These are phyloP conservation scores for Lasiodiplodia sp. DNA, from an alignment of 2,329 filamentous ascomycete genomes.

Conservation along the genomic window DNA sequence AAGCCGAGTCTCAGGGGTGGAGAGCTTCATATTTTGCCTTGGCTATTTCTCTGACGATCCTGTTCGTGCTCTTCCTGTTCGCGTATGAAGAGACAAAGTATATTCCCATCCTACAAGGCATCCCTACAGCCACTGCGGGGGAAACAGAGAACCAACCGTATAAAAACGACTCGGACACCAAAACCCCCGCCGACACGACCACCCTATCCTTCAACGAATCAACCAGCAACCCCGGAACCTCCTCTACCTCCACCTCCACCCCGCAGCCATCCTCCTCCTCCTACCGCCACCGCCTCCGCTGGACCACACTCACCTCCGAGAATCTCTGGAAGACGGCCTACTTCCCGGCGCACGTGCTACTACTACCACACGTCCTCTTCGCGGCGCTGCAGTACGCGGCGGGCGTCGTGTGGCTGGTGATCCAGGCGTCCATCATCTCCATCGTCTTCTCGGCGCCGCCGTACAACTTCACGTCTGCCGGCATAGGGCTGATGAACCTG, in stretches of 20 bases:
- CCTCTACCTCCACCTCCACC: too few species aligned
- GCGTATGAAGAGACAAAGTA: constrained; percentile 51
- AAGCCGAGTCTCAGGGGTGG: constrained; percentile 50
- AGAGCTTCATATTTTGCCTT: constrained; percentile 60
- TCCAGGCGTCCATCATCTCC: not conserved
- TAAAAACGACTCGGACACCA: not conserved
- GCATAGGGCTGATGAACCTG: constrained; percentile 54
- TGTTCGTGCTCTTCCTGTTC: constrained; percentile 40
- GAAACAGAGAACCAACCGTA: not conserved
- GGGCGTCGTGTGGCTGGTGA: not conserved
- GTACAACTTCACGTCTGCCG: constrained; percentile 52
- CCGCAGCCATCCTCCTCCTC: not conserved
- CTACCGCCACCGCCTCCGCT: not conserved
- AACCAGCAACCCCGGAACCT: too few species aligned
- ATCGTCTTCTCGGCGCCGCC: constrained; percentile 39
- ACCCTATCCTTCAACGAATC: not conserved
- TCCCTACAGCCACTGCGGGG: not conserved
- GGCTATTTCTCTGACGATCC: constrained; percentile 48
- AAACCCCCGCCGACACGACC: not conserved
- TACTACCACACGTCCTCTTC: not conserved
- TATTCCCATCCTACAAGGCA: not conserved
- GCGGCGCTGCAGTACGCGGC: not conserved
- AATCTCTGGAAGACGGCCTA: not conserved
- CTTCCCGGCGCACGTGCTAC: not conserved
- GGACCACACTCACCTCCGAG: not conserved